These are phyloP conservation scores for Penicillium expansum DNA, from an alignment of 2,329 filamentous ascomycete species.

Conservation along the genomic window DNA sequence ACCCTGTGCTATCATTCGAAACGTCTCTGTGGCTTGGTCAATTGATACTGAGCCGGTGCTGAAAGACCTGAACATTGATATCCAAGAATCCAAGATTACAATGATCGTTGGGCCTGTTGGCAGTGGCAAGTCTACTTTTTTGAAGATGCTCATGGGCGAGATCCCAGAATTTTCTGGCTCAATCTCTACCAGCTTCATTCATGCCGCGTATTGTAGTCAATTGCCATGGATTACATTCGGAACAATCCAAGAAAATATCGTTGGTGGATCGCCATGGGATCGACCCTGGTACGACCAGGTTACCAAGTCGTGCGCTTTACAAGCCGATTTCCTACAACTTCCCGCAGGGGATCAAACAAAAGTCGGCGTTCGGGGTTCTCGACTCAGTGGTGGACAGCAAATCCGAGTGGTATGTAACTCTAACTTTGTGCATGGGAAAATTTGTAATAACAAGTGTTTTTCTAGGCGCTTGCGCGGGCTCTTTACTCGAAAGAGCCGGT, in stretches of 20 bases:
- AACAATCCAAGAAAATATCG: slow-evolving; percentile 15
- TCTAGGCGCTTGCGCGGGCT: slow-evolving; percentile 43
- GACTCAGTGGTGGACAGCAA: slow-evolving; percentile 20
- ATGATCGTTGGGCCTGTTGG: slow-evolving; percentile 23
- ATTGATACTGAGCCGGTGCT: slow-evolving; percentile 14
- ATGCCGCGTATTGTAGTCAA: slow-evolving; percentile 21
- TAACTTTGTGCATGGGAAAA: background rate
- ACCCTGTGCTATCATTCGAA: slow-evolving; percentile 3
- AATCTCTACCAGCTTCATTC: slow-evolving; percentile 12
- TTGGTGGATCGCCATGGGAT: slow-evolving; percentile 15
- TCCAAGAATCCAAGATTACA: slow-evolving; percentile 8
- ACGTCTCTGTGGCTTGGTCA: slow-evolving; percentile 15
- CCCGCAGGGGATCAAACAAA: slow-evolving; percentile 23
- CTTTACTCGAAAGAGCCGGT: slow-evolving; percentile 44
- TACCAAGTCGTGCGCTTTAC: slow-evolving; percentile 10
- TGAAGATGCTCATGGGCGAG: slow-evolving; percentile 19
- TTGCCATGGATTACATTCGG: slow-evolving; percentile 21
- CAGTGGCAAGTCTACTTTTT: slow-evolving; percentile 21
- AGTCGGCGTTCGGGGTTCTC: slow-evolving; percentile 21
- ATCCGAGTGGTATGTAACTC: slow-evolving; percentile 24
- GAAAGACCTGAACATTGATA: slow-evolving; percentile 12
- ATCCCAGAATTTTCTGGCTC: slow-evolving; percentile 13
- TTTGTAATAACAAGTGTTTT: background rate
- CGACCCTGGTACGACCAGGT: slow-evolving; percentile 12
- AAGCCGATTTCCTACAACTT: slow-evolving; percentile 15